Conservation (phyloP, 2,329 filamentous ascomycete species). For the Botryosphaeria dothidea region DNA sequence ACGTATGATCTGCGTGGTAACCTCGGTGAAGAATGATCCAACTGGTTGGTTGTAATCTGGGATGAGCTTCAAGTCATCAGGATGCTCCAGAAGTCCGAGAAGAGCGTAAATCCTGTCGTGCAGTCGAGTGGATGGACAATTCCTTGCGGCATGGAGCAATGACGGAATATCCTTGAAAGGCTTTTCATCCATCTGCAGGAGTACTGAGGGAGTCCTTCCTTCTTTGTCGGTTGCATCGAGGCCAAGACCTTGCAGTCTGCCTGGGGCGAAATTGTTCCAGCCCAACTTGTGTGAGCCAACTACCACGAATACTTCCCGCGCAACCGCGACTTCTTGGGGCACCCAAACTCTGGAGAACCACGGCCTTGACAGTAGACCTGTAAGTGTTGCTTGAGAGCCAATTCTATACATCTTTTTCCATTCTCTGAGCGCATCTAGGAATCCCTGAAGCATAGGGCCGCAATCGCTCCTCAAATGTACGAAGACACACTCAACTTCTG, state of each 20-base stretch:
- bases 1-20: background rate
- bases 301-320: background rate
- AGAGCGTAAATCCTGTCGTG: constrained; percentile 1
- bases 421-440: background rate
- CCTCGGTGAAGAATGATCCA: background rate
- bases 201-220: background rate
- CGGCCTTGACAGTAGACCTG: background rate
- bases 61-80: background rate
- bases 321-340: background rate
- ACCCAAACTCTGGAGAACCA: constrained; percentile 12
- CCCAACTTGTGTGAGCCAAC: background rate
- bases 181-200: background rate
- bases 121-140: background rate
- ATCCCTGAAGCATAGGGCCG: background rate
- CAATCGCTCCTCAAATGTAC: constrained; percentile 19
- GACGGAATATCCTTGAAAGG: background rate
- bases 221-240: background rate
- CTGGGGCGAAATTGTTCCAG: background rate
- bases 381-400: background rate
- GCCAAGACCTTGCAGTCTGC: background rate
- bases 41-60: background rate
- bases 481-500: constrained; percentile 18
- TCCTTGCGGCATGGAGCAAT: background rate
- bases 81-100: background rate
- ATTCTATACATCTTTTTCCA: too few species aligned